Conservation (phyloP, 768 basidiomycete genomes). For the Collybiopsis luxurians region DNA sequence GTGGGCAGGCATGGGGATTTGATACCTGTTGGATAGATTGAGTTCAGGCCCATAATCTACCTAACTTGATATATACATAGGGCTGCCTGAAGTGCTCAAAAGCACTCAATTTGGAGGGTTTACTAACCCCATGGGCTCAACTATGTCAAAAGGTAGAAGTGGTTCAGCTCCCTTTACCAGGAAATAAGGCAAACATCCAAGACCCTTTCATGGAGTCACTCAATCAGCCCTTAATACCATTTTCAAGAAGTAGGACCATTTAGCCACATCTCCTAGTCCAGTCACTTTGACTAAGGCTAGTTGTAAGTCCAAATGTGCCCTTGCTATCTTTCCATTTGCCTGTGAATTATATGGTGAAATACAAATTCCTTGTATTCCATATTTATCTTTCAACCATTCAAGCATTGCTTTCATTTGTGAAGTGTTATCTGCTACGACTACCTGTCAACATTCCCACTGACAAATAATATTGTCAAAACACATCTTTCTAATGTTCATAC, state of each 20-base stretch:
- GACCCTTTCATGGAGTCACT: neutral
- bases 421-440: constrained; percentile 43
- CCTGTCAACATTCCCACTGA: constrained; percentile 33
- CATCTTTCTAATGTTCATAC: constrained; percentile 20
- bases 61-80: no score
- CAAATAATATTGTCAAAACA: constrained; percentile 29
- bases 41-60: no score
- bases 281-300: neutral
- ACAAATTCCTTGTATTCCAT: constrained; percentile 23
- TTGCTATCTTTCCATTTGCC: neutral
- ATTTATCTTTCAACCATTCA: constrained; percentile 19
- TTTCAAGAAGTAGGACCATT: neutral
- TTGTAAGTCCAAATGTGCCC: neutral
- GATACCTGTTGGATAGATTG: no score
- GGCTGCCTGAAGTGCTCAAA: no score
- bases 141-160: constrained; percentile 1
- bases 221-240: neutral
- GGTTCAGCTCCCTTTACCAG: neutral
- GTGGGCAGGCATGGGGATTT: no score
- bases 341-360: neutral
- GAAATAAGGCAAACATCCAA: neutral
- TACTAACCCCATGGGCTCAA: constrained; percentile 7
- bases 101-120: neutral
- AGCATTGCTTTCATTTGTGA: constrained; percentile 23
- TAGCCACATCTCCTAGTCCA: neutral